phyloP scores from a whole-genome alignment of 2,329 filamentous ascomycete species.

The Alternaria rosae region DNA sequence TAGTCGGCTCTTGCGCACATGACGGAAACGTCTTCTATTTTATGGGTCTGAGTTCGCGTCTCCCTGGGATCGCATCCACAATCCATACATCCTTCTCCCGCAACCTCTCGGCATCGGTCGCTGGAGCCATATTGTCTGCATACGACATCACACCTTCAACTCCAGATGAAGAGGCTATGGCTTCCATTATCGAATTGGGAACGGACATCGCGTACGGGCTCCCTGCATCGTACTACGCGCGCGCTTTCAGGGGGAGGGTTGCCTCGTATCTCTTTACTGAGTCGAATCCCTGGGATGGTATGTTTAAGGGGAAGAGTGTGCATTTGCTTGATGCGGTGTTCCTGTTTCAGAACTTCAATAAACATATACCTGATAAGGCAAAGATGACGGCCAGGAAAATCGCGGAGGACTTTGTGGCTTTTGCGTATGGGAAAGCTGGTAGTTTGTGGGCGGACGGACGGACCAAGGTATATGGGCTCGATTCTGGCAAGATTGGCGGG shows the following conservation, averaged over 20 bases:
- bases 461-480: constrained; percentile 16
- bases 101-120: constrained; percentile 22
- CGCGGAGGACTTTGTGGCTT: constrained; percentile 28
- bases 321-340: constrained; percentile 39
- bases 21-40: constrained; percentile 45
- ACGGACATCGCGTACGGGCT: constrained; percentile 56
- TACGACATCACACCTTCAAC: constrained; percentile 49
- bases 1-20: constrained; percentile 56
- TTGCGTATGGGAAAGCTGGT: constrained; percentile 24
- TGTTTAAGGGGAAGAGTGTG: constrained; percentile 28
- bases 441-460: constrained; percentile 5
- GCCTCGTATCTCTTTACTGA: constrained; percentile 34
- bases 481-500: constrained; percentile 6
- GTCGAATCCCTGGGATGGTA: constrained; percentile 36
- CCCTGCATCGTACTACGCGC: constrained; percentile 49
- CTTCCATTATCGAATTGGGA: constrained; percentile 49
- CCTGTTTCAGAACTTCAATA: constrained; percentile 38
- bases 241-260: constrained; percentile 25
- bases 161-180: constrained; percentile 49
- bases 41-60: constrained; percentile 24
- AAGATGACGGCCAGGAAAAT: constrained; percentile 15
- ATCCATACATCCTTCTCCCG: constrained; percentile 39
- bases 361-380: constrained; percentile 10
- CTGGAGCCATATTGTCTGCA: constrained; percentile 36
- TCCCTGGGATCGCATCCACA: constrained; percentile 29